These are phyloP conservation scores for Saccharum officinarum DNA, from an alignment of 176 grass and related monocot species.

Conservation along the genomic window DNA sequence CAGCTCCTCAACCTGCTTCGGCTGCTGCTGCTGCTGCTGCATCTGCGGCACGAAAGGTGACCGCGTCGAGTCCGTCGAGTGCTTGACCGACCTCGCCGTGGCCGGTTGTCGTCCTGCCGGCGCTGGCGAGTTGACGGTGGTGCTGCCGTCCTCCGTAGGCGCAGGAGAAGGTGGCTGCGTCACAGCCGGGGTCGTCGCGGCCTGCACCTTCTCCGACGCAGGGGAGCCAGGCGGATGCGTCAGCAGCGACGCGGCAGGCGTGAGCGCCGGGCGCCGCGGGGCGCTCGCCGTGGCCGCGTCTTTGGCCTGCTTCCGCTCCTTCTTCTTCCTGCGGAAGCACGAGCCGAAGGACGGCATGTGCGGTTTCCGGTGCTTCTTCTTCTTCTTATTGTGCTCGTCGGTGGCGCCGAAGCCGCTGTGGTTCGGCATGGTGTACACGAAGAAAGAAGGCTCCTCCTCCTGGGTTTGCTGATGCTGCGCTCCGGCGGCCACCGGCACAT, in stretches of 20 bases:
- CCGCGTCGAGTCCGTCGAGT: constrained; percentile 13
- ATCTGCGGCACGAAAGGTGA: constrained; percentile 18
- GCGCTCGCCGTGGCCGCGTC: neutral
- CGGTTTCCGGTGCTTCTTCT: constrained; percentile 38
- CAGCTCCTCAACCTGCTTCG: constrained; percentile 26
- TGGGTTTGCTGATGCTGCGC: constrained; percentile 21
- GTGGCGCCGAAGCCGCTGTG: neutral
- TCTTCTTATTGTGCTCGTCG: neutral
- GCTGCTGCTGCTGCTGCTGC: too few relatives aligned
- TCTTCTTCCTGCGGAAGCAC: constrained; percentile 52
- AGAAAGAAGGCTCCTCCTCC: constrained; percentile 55
- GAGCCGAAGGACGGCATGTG: constrained; percentile 44
- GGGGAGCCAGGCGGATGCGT: constrained; percentile 39
- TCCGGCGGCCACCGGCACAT: neutral
- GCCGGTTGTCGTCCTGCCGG: constrained; percentile 3
- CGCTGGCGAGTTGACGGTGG: constrained; percentile 26
- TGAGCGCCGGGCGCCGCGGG: constrained; percentile 34
- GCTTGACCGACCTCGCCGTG: neutral
- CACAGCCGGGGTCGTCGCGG: neutral
- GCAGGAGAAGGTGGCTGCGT: constrained; percentile 42
- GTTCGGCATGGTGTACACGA: constrained; percentile 56
- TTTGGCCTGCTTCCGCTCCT: constrained; percentile 31
- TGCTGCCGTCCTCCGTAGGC: constrained; percentile 29
- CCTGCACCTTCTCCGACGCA: constrained; percentile 5
- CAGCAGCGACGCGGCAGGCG: constrained; percentile 42